Conservation (phyloP, 2,329 filamentous ascomycete genomes). For the Colletotrichum shisoi region DNA sequence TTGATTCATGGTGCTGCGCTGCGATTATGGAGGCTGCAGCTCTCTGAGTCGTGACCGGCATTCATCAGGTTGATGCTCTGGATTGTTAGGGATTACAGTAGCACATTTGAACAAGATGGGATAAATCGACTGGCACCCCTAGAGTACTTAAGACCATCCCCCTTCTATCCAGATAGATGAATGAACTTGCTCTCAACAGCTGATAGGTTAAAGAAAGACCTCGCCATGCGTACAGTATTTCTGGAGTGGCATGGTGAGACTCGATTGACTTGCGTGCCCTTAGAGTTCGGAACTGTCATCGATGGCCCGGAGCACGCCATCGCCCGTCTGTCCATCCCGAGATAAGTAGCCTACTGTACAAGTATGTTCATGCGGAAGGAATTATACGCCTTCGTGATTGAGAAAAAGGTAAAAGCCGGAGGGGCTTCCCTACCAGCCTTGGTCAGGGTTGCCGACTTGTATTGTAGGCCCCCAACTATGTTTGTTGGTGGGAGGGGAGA, state of each 20-base stretch:
- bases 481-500: neutral
- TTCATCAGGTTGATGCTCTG: too few relatives aligned
- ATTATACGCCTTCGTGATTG: too few relatives aligned
- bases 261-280: neutral
- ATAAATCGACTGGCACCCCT: neutral
- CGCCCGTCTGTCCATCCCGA: neutral
- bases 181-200: too few relatives aligned
- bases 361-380: too few relatives aligned
- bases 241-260: neutral
- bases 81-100: too few relatives aligned
- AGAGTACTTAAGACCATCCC: neutral
- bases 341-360: too few relatives aligned
- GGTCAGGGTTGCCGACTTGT: neutral
- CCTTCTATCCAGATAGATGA: neutral
- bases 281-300: neutral
- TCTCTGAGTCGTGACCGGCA: too few relatives aligned
- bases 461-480: neutral
- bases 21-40: too few relatives aligned
- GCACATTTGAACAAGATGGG: neutral
- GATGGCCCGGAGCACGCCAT: neutral
- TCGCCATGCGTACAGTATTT: too few relatives aligned
- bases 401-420: too few relatives aligned
- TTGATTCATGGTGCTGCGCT: fast-evolving
- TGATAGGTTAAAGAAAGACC: neutral
- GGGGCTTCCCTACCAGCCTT: neutral